These are phyloP conservation scores for Phytophthora podocarpi DNA, from an alignment of 352 stramenopile genomes.

Conservation along the genomic window DNA sequence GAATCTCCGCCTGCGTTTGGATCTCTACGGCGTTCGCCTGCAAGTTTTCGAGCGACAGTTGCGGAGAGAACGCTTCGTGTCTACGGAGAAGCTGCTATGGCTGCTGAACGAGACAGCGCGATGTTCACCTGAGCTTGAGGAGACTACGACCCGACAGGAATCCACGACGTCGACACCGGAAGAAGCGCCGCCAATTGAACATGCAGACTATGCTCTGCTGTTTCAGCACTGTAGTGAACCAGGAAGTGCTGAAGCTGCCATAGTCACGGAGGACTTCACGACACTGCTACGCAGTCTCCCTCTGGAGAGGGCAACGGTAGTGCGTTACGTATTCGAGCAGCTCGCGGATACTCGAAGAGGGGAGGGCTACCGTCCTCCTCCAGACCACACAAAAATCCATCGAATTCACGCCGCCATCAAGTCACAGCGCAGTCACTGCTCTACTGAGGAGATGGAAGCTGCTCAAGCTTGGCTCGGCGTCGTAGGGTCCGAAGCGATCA, in stretches of 20 bases:
- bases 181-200: conserved; percentile 26
- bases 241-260: conserved; percentile 1
- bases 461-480: conserved; percentile 41
- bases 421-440: conserved; percentile 50
- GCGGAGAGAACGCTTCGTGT: conserved; percentile 15
- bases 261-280: conserved; percentile 41
- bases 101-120: conserved; percentile 23
- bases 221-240: conserved; percentile 58
- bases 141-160: not conserved
- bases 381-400: conserved; percentile 50
- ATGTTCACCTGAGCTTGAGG: not conserved
- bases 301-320: conserved; percentile 39
- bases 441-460: conserved; percentile 35
- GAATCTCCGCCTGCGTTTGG: conserved; percentile 33
- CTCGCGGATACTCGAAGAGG: conserved; percentile 52
- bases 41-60: conserved; percentile 26
- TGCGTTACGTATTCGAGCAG: conserved; percentile 63
- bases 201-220: conserved; percentile 50
- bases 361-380: conserved; percentile 47
- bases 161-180: too few relatives aligned
- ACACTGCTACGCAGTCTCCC: conserved; percentile 45
- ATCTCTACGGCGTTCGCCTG: conserved; percentile 39
- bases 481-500: conserved; percentile 21
- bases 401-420: conserved; percentile 55
- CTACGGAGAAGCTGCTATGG: conserved; percentile 18